Evolutionary conservation across 768 basidiomycete species (phyloP).

Genomic region (Termitomyces sp.): DNA sequence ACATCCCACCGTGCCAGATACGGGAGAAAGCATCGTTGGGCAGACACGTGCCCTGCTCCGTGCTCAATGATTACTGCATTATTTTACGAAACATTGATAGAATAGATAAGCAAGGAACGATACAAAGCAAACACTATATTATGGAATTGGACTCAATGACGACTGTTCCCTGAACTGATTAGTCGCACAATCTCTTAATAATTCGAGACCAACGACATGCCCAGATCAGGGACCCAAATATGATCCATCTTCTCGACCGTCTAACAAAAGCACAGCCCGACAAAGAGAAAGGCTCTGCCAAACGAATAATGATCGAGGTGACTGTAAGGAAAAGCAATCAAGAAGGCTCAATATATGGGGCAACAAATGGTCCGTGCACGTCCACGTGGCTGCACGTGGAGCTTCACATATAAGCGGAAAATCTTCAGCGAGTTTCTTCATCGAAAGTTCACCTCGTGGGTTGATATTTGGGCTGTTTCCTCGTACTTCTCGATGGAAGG

Average conservation of each 20-base stretch:
- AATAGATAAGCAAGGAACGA: not conserved
- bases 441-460: constrained; percentile 71
- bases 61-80: not conserved
- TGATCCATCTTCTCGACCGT: constrained; percentile 44
- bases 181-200: constrained; percentile 49
- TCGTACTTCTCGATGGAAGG: constrained; percentile 27
- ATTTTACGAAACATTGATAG: not conserved
- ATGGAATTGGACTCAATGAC: not conserved
- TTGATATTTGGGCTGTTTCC: constrained; percentile 67
- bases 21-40: not conserved
- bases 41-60: too few species aligned
- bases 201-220: constrained; percentile 58
- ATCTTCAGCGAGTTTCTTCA: constrained; percentile 13
- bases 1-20: not conserved
- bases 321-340: constrained; percentile 11
- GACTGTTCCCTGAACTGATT: constrained; percentile 69
- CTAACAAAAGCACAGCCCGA: constrained; percentile 11
- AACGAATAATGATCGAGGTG: constrained; percentile 13
- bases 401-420: not conserved
- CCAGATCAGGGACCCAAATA: constrained; percentile 45
- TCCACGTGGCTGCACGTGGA: not conserved
- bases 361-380: constrained; percentile 49
- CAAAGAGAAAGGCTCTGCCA: constrained; percentile 12
- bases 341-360: constrained; percentile 17
- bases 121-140: not conserved